These are phyloP conservation scores for Dioszegia aurantiaca DNA, from an alignment of 768 basidiomycete genomes.

Conservation along the genomic window DNA sequence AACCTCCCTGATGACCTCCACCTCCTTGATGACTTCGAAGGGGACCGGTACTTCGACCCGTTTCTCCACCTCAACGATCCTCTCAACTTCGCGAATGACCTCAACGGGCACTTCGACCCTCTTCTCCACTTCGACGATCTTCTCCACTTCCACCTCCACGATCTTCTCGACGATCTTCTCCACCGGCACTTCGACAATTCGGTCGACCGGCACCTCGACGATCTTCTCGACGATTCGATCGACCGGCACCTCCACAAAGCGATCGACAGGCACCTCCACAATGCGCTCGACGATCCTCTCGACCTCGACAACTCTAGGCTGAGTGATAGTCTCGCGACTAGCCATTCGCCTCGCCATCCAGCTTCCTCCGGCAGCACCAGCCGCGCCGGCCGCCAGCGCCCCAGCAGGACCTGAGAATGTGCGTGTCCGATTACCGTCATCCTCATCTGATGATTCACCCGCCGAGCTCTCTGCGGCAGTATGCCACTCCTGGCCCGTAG, in stretches of 20 bases:
- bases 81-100: conserved; percentile 33
- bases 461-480: conserved; percentile 49
- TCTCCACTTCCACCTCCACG: conserved; percentile 47
- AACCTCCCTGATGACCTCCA: conserved; percentile 42
- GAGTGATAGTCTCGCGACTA: conserved; percentile 21
- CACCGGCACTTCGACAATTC: conserved; percentile 35
- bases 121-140: conserved; percentile 40
- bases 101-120: conserved; percentile 38
- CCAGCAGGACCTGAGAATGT: conserved; percentile 17
- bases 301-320: conserved; percentile 22
- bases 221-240: conserved; percentile 35
- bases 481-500: conserved; percentile 48
- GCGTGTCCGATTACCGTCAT: conserved; percentile 18
- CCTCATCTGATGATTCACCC: conserved; percentile 43
- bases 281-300: conserved; percentile 36
- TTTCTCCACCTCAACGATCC: conserved; percentile 32
- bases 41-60: conserved; percentile 39
- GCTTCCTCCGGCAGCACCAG: conserved; percentile 13
- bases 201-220: conserved; percentile 37
- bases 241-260: conserved; percentile 35
- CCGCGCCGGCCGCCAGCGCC: conserved; percentile 13
- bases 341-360: conserved; percentile 32
- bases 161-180: conserved; percentile 41
- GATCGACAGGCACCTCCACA: conserved; percentile 43
- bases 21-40: conserved; percentile 34